Evolutionary conservation across 2,329 filamentous ascomycete species (phyloP).

Genomic region (Colletotrichum plurivorum): DNA sequence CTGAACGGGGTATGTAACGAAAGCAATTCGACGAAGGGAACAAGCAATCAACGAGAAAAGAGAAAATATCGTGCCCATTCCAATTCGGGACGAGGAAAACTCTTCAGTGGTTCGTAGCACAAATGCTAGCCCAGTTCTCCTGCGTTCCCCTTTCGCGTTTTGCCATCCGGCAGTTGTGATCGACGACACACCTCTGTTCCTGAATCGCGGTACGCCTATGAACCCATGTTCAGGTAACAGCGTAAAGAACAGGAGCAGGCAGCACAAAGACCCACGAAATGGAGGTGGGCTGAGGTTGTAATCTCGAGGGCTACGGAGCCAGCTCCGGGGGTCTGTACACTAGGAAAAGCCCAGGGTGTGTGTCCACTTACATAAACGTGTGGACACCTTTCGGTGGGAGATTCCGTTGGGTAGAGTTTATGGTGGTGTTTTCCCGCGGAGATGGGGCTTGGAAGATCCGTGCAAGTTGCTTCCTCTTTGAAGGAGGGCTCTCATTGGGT

Average conservation of each 20-base stretch:
- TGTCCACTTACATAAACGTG: constrained; percentile 5
- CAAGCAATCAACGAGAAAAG: neutral
- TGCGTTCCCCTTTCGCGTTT: neutral
- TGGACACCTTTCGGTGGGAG: neutral
- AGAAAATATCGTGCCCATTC: neutral
- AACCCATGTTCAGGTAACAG: no score
- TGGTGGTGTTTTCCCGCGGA: no score
- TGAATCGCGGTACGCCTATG: constrained; percentile 17
- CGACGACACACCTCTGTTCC: neutral
- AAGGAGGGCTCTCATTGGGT: no score
- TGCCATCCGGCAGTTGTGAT: constrained; percentile 22
- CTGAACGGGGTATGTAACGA: neutral
- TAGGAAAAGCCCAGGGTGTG: neutral
- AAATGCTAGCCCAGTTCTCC: neutral
- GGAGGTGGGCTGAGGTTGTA: constrained; percentile 26
- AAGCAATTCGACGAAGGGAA: neutral
- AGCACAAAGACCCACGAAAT: neutral
- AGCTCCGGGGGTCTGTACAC: constrained; percentile 1
- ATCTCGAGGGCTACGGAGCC: neutral
- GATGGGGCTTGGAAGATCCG: no score
- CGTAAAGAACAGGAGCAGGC: no score
- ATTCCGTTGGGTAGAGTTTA: constrained; percentile 7
- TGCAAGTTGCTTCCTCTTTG: no score
- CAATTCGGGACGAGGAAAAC: neutral
- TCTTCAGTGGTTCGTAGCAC: neutral